phyloP scores from a whole-genome alignment of 2,329 filamentous ascomycete genomes.

The Akanthomyces lecanii region DNA sequence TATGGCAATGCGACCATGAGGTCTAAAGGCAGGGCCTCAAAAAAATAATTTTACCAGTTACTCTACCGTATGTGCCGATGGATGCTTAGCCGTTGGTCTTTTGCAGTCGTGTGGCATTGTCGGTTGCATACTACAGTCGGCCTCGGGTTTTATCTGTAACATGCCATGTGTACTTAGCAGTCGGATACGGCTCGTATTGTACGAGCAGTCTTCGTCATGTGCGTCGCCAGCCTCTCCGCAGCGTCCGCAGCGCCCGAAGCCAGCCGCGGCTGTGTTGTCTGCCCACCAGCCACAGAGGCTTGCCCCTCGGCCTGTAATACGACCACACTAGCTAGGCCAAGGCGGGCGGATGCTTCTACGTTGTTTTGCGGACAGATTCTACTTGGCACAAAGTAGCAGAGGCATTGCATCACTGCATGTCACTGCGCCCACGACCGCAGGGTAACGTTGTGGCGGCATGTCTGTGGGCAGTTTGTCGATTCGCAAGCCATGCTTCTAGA shows the following conservation, averaged over 20 bases:
- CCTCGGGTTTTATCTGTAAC: not conserved
- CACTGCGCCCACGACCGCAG: not conserved
- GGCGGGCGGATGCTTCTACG: not conserved
- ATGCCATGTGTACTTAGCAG: not conserved
- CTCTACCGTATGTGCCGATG: too few relatives aligned
- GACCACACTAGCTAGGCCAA: not conserved
- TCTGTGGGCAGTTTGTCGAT: not conserved
- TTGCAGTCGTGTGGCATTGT: too few relatives aligned
- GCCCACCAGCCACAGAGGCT: not conserved
- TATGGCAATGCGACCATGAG: too few relatives aligned
- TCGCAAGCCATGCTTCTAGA: not conserved
- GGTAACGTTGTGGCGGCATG: not conserved
- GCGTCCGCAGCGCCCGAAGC: not conserved
- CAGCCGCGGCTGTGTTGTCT: constrained; percentile 1
- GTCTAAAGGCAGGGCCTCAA: too few relatives aligned
- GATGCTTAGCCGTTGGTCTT: too few relatives aligned
- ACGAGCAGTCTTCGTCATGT: constrained; percentile 10
- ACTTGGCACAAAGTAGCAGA: not conserved
- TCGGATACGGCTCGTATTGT: not conserved
- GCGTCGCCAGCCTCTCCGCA: not conserved
- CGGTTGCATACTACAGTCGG: too few relatives aligned
- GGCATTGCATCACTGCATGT: not conserved
- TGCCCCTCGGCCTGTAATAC: not conserved
- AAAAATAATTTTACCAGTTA: too few relatives aligned
- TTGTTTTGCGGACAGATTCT: not conserved